These are phyloP conservation scores for Sporothrix humicola DNA, from an alignment of 2,329 filamentous ascomycete genomes.

Conservation along the genomic window DNA sequence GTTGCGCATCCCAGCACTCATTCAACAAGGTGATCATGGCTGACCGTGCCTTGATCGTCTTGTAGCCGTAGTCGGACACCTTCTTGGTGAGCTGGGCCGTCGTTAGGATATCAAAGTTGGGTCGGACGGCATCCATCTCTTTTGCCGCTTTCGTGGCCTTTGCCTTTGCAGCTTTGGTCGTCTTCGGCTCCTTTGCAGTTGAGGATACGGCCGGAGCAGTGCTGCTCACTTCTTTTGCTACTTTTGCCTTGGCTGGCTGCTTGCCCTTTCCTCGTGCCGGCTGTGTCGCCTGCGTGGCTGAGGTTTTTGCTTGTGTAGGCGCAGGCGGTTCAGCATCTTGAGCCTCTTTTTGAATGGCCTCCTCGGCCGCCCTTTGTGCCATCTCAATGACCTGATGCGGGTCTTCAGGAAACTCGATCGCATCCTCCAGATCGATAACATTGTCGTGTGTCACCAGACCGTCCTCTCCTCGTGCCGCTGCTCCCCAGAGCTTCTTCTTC, in stretches of 20 bases:
- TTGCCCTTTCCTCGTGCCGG: slow-evolving; percentile 5
- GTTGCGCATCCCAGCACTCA: slow-evolving; percentile 64
- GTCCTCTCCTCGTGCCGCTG: slow-evolving; percentile 68
- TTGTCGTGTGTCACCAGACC: slow-evolving; percentile 69
- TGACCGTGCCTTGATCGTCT: slow-evolving; percentile 68
- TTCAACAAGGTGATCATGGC: slow-evolving; percentile 73
- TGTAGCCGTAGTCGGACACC: slow-evolving; percentile 72
- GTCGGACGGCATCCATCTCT: slow-evolving; percentile 43
- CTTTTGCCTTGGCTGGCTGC: slow-evolving; percentile 9
- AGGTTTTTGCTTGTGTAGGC: background rate
- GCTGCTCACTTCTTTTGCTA: background rate
- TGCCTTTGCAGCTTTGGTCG: background rate
- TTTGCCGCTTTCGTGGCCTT: background rate
- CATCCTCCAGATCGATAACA: slow-evolving; percentile 63
- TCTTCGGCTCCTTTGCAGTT: background rate
- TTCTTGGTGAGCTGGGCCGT: slow-evolving; percentile 67
- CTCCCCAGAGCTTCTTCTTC: slow-evolving; percentile 68
- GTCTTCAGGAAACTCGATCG: slow-evolving; percentile 44
- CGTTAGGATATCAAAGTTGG: slow-evolving; percentile 66
- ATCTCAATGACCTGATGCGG: slow-evolving; percentile 37
- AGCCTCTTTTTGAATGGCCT: slow-evolving; percentile 24
- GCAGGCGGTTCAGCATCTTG: background rate
- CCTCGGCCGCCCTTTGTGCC: slow-evolving; percentile 38
- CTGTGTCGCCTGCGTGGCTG: slow-evolving; percentile 3
- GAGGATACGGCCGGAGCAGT: background rate